phyloP scores from a whole-genome alignment of 441 rosid genomes.

The Syzygium syzygioides region DNA sequence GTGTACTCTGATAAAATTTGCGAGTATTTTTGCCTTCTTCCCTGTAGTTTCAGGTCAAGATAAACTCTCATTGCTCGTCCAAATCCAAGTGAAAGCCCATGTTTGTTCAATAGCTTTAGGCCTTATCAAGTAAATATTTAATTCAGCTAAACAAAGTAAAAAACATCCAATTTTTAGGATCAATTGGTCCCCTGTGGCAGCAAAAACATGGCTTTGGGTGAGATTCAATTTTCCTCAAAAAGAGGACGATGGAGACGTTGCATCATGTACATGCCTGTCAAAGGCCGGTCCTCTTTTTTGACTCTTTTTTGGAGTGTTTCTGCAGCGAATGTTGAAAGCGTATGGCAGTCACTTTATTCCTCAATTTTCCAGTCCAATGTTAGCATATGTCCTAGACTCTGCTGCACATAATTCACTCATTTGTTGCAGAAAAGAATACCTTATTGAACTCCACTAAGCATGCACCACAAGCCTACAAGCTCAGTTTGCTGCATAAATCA shows the following conservation, averaged over 20 bases:
- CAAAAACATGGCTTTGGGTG: not conserved
- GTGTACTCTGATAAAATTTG: not conserved
- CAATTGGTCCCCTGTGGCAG: not conserved
- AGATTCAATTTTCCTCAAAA: not conserved
- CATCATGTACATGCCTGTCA: not conserved
- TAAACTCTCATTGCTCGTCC: not conserved
- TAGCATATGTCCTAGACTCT: not conserved
- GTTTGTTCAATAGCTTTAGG: not conserved
- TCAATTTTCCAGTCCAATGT: not conserved
- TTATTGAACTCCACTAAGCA: not conserved
- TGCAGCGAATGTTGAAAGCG: not conserved
- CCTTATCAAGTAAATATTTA: not conserved
- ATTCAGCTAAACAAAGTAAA: not conserved
- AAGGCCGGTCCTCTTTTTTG: not conserved
- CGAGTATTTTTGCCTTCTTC: not conserved
- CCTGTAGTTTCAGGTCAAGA: not conserved
- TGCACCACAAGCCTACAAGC: not conserved
- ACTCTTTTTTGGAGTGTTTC: not conserved
- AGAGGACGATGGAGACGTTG: not conserved
- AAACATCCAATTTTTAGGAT: not conserved
- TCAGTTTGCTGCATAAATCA: not conserved
- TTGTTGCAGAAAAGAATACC: not conserved
- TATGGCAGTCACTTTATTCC: not conserved
- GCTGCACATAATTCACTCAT: not conserved
- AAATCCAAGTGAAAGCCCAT: not conserved